A percentile compares a stretch with the other conserved stretches of the same genome.
phyloP scores from a whole-genome alignment of 352 stramenopile genomes.

The Phytophthora cactorum region DNA sequence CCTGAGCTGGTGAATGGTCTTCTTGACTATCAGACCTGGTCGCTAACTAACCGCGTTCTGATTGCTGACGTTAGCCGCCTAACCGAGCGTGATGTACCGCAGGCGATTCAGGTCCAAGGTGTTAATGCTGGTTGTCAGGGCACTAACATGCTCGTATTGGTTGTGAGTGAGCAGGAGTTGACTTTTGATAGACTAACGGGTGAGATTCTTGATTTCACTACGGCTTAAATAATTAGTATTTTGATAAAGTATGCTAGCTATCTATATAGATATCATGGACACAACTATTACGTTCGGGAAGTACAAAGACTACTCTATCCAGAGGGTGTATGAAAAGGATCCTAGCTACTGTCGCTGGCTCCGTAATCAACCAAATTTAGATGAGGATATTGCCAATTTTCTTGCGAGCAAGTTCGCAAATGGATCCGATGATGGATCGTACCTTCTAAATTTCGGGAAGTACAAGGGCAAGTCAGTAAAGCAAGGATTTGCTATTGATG shows the following conservation, averaged over 20 bases:
- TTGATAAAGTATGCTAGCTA: not conserved
- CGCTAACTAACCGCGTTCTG: not conserved
- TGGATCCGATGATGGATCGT: too few species aligned
- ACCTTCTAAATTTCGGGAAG: too few species aligned
- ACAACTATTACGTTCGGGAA: too few species aligned
- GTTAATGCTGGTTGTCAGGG: constrained; percentile 3
- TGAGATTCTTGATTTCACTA: not conserved
- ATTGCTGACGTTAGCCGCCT: constrained; percentile 7
- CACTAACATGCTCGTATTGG: constrained; percentile 3
- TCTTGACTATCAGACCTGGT: constrained; percentile 4
- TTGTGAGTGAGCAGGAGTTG: not conserved
- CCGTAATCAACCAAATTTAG: too few species aligned
- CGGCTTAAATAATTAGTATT: not conserved
- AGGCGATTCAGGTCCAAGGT: constrained; percentile 6
- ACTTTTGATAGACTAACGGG: not conserved
- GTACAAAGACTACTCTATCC: too few species aligned
- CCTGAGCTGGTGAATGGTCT: constrained; percentile 1
- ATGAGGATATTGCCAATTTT: too few species aligned
- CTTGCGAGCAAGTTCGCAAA: too few species aligned
- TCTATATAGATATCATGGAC: too few species aligned
- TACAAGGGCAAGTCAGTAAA: too few species aligned
- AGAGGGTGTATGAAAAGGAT: too few species aligned
- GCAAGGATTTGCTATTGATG: too few species aligned
- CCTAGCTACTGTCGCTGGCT: too few species aligned
- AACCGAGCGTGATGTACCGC: not conserved